phyloP scores from a whole-genome alignment of 2,329 filamentous ascomycete species.

The Aspergillus pseudoterreus region DNA sequence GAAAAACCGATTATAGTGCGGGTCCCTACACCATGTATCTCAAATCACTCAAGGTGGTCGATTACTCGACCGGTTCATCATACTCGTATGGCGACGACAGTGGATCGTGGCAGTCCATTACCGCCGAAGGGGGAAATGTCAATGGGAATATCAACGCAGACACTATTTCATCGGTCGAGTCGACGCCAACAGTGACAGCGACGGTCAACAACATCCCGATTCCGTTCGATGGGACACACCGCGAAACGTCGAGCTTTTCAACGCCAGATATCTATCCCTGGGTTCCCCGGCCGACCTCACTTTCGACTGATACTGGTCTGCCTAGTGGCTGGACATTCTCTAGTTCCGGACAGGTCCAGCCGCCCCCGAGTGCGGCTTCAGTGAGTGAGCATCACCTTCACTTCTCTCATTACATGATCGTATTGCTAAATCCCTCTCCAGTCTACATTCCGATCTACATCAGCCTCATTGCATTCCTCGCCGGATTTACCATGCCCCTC shows the following conservation, averaged over 20 bases:
- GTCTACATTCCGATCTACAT: slow-evolving; percentile 54
- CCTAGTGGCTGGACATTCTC: slow-evolving; percentile 81
- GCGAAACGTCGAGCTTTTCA: slow-evolving; percentile 43
- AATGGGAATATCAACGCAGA: slow-evolving; percentile 57
- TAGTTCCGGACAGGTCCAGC: slow-evolving; percentile 72
- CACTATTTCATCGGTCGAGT: slow-evolving; percentile 36
- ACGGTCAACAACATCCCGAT: slow-evolving; percentile 61
- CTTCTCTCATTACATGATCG: slow-evolving; percentile 10
- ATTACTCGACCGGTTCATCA: slow-evolving; percentile 86
- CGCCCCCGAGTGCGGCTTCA: slow-evolving; percentile 60
- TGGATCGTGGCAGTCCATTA: slow-evolving; percentile 78
- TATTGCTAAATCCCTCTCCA: slow-evolving; percentile 31
- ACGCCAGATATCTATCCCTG: slow-evolving; percentile 66
- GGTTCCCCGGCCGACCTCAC: slow-evolving; percentile 53
- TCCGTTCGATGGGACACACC: slow-evolving; percentile 57
- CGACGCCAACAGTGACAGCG: slow-evolving; percentile 61
- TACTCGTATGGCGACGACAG: slow-evolving; percentile 78
- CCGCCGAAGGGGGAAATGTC: slow-evolving; percentile 72
- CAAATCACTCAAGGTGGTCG: slow-evolving; percentile 69
- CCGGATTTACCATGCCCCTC: slow-evolving; percentile 45
- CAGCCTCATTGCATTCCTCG: slow-evolving; percentile 44
- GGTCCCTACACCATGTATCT: slow-evolving; percentile 87
- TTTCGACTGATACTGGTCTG: slow-evolving; percentile 52
- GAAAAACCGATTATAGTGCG: slow-evolving; percentile 74
- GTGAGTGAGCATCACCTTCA: slow-evolving; percentile 56